Evolutionary conservation across 1,284 basidiomycete species (phyloP).

Genomic region (Ceratorhiza oryzae-sativae): DNA sequence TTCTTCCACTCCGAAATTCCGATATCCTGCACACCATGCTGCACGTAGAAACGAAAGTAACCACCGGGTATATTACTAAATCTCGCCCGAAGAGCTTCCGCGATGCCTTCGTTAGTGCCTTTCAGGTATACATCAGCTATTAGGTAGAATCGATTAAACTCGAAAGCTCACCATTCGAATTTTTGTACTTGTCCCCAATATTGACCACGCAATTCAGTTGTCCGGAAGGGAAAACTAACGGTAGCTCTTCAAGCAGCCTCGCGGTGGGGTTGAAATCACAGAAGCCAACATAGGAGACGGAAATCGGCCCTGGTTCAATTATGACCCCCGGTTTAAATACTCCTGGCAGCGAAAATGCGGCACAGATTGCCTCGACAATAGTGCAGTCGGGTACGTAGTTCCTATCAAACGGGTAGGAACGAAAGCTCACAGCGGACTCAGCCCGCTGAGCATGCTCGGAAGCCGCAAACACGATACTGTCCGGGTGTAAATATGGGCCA

Average conservation of each 20-base stretch:
- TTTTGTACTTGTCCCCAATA: neutral
- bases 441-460: neutral
- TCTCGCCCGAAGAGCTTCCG: neutral
- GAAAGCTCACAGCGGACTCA: neutral
- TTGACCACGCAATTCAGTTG: neutral
- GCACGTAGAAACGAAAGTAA: constrained; percentile 11
- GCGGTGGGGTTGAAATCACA: constrained; percentile 6
- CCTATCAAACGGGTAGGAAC: neutral
- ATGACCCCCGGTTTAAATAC: constrained; percentile 12
- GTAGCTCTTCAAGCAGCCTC: neutral
- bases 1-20: neutral
- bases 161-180: neutral
- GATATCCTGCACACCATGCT: neutral
- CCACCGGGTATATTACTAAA: neutral
- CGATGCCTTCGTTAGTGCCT: constrained; percentile 1
- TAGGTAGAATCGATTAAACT: too few relatives aligned
- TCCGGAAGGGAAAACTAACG: neutral
- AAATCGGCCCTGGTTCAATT: neutral
- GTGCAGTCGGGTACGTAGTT: constrained; percentile 13
- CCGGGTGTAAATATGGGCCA: neutral
- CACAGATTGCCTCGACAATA: constrained; percentile 8
- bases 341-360: neutral
- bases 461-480: constrained; percentile 8
- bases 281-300: neutral
- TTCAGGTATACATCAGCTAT: neutral